phyloP scores from a whole-genome alignment of 768 basidiomycete species.

The Pleurotus tuoliensis region DNA sequence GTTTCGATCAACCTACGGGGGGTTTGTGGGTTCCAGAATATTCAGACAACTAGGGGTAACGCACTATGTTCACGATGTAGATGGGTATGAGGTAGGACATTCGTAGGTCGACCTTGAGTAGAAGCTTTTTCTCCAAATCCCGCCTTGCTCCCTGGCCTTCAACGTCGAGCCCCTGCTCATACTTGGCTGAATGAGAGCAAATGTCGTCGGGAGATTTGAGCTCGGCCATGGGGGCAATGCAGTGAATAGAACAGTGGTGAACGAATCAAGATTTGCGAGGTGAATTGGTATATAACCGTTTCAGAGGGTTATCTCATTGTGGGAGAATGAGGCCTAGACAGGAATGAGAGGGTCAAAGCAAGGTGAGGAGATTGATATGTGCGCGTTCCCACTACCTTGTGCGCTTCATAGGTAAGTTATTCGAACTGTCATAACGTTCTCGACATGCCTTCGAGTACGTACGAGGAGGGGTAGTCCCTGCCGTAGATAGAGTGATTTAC shows the following conservation, averaged over 20 bases:
- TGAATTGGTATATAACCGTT: constrained; percentile 3
- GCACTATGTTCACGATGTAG: constrained; percentile 12
- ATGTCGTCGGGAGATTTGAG: not conserved
- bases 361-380: not conserved
- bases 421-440: not conserved
- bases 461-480: not conserved
- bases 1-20: constrained; percentile 48
- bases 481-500: constrained; percentile 3
- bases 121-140: constrained; percentile 16
- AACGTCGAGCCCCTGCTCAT: not conserved
- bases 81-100: constrained; percentile 20
- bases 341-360: constrained; percentile 2
- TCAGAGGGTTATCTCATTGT: not conserved
- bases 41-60: not conserved
- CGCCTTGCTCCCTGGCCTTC: not conserved
- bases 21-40: not conserved
- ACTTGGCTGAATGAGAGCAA: constrained; percentile 1
- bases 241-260: not conserved
- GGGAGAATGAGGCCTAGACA: not conserved
- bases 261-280: not conserved
- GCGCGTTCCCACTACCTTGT: constrained; percentile 7
- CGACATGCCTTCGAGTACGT: not conserved
- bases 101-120: constrained; percentile 35
- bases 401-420: not conserved
- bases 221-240: constrained; percentile 1